Evolutionary conservation across 306 rosid species (phyloP).

Genomic region (Styphnolobium japonicum): DNA sequence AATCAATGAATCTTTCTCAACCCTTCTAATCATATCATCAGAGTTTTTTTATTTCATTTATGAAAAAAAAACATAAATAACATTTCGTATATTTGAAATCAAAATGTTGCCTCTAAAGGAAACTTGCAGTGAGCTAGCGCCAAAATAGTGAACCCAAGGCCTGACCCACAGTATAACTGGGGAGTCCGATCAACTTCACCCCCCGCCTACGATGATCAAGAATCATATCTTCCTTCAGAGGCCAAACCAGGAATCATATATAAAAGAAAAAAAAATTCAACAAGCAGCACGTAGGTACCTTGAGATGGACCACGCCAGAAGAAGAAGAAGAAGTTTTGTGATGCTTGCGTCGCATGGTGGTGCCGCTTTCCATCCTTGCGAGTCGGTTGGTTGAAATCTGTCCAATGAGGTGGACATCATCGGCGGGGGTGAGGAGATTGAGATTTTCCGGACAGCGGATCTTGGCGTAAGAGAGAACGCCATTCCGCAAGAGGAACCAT

Average conservation of each 20-base stretch:
- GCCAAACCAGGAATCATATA: too few species aligned
- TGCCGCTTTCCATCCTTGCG: conserved; percentile 46
- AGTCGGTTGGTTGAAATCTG: conserved; percentile 64
- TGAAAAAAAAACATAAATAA: not conserved
- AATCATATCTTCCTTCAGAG: too few species aligned
- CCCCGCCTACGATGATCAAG: not conserved
- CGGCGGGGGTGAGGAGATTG: conserved; percentile 51
- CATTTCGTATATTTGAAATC: not conserved
- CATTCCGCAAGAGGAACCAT: conserved; percentile 79
- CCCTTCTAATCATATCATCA: not conserved
- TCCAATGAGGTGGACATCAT: conserved; percentile 75
- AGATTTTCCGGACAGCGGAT: conserved; percentile 73
- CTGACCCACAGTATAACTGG: conserved; percentile 39
- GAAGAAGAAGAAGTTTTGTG: conserved; percentile 51
- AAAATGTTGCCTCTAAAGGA: conserved; percentile 13
- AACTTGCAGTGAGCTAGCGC: conserved; percentile 35
- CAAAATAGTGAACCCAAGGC: conserved; percentile 32
- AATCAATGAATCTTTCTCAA: not conserved
- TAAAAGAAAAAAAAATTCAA: not conserved
- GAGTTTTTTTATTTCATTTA: too few species aligned
- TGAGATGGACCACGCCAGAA: conserved; percentile 73
- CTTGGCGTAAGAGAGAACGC: conserved; percentile 87
- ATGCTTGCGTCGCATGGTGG: conserved; percentile 43
- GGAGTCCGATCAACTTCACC: conserved; percentile 37
- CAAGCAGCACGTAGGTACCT: conserved; percentile 47